Base-by-base conservation (phyloP, 306 rosid genomes). In the Quercus berberidifolia region DNA sequence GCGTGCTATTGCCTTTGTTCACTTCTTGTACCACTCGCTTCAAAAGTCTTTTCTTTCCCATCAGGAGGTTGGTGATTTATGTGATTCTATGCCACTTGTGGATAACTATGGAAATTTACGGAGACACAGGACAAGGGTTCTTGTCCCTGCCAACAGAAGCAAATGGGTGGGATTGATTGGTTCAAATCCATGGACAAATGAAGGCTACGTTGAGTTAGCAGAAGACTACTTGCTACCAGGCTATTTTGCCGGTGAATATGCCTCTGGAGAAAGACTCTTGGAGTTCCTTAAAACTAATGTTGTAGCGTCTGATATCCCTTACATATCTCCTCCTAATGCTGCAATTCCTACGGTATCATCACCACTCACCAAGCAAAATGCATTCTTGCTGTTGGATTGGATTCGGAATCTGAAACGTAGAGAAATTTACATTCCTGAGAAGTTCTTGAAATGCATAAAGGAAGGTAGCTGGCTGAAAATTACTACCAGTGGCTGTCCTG, bases 141-240 rank as follows among this genome's bases (percentile, higher is more conserved):
- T 89, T 62, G 85, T 91, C 25, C 98, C 98, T 3, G 92, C 96
- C 60, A 85, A 83, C 3, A 82, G 70, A 64, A 92, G 98, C 85
- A 88, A 85, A 69, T 94, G 98, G 97, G 87, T 89, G 5, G 79
- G 43, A 26, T 82, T 92, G 89, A 75, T 88, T 56, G 88, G 64
- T 68, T 86, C 90, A 23, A 89, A 92, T 88, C 80, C 87, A 31
- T 94, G 98, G 97, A 83, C 73, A 75, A 51, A 49, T 31, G 85
- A 84, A 76, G 81, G 78, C 28, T 89, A 74, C 31, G 84, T 94
- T 62, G 97, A 90, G 79, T 71, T 94, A 28, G 85, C 85, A 43
- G 87, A 83, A n/a, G 83, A 65, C n/a, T 92, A 94, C 69, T 54
- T 90, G 80, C 20, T 1, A 13, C 28, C 82, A 12, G 46, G 55